A percentile compares a stretch with the other conserved stretches of the same genome.
Evolutionary conservation across 345 rosid genomes (phyloP).

Genomic region (Gossypium rotundifolium): DNA sequence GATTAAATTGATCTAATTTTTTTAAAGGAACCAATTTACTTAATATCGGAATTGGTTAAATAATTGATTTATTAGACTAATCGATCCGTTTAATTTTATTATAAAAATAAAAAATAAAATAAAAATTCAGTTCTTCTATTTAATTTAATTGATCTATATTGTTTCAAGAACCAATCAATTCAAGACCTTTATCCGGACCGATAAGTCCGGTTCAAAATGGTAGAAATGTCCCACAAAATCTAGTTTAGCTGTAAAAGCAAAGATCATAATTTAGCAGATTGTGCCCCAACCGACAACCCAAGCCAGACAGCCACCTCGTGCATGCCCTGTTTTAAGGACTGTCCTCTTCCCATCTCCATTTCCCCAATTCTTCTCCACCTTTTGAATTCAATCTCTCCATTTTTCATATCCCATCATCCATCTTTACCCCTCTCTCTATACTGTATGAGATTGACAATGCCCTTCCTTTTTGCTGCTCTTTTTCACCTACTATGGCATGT

Average conservation of each 20-base stretch:
- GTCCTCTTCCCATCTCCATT: not conserved
- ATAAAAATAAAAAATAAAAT: too few relatives aligned
- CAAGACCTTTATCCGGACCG: too few relatives aligned
- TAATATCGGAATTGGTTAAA: too few relatives aligned
- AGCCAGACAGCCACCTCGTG: not conserved
- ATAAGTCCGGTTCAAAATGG: too few relatives aligned
- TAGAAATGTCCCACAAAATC: not conserved
- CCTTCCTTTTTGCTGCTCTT: not conserved
- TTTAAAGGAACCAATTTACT: too few relatives aligned
- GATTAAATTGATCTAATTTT: too few relatives aligned
- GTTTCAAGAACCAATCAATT: too few relatives aligned
- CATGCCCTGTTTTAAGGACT: not conserved
- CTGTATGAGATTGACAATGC: not conserved
- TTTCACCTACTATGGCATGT: not conserved
- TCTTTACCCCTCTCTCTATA: not conserved
- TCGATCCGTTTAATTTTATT: too few relatives aligned
- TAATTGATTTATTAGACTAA: too few relatives aligned
- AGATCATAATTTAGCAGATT: not conserved
- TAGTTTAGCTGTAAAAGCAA: not conserved
- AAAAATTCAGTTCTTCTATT: too few relatives aligned
- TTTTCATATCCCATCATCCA: not conserved
- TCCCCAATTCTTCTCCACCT: not conserved
- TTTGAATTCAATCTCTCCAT: not conserved
- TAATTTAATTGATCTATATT: too few relatives aligned
- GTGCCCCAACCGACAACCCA: slow-evolving; percentile 7